Conservation (phyloP, 345 rosid species). For the Balakata baccata region DNA sequence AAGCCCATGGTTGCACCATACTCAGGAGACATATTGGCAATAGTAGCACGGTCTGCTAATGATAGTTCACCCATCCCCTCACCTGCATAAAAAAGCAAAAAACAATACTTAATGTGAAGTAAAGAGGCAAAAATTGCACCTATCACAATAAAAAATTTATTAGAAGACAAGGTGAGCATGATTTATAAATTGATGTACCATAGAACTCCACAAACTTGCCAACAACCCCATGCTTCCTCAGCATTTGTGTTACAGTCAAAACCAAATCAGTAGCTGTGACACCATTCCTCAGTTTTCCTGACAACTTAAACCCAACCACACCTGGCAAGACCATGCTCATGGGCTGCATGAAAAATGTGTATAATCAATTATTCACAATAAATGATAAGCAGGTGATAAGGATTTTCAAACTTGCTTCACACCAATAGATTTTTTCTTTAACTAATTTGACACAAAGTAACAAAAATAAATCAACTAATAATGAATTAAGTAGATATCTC, state of each 20-base stretch:
- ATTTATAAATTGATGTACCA: conserved; percentile 33
- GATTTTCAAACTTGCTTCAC: background rate
- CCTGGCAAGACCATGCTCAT: conserved; percentile 99
- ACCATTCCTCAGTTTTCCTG: conserved; percentile 74
- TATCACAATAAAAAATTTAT: background rate
- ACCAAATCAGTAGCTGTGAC: conserved; percentile 95
- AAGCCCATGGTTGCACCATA: conserved; percentile 98
- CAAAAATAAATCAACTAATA: background rate
- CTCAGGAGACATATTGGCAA: conserved; percentile 97
- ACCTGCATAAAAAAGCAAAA: conserved; percentile 41
- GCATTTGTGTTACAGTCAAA: conserved; percentile 86
- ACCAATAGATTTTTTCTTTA: background rate
- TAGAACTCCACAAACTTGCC: conserved; percentile 92
- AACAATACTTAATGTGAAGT: conserved; percentile 6
- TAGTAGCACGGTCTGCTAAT: conserved; percentile 94
- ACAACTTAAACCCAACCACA: conserved; percentile 85
- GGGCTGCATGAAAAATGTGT: conserved; percentile 49
- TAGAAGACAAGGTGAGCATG: background rate
- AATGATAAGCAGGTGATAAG: background rate
- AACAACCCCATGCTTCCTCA: conserved; percentile 94
- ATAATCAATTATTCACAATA: conserved; percentile 6
- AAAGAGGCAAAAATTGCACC: background rate
- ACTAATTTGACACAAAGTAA: background rate
- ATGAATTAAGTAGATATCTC: background rate
- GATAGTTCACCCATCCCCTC: conserved; percentile 86